phyloP scores from a whole-genome alignment of 352 stramenopile genomes.

The Phytopythium litorale region DNA sequence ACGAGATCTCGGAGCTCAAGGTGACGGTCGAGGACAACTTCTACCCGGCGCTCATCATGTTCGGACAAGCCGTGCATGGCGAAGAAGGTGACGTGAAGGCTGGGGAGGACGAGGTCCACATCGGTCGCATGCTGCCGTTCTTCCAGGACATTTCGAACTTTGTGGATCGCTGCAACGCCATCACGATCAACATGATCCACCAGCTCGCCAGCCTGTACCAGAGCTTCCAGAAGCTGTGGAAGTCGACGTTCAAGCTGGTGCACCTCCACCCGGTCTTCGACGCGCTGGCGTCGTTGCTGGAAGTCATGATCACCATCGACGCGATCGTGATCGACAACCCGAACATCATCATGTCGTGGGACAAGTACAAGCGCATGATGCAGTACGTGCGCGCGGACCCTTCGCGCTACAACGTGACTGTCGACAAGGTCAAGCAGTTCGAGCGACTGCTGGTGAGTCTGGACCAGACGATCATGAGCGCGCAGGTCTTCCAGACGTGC shows the following conservation, averaged over 20 bases:
- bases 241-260: slow-evolving; percentile 86
- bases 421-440: slow-evolving; percentile 83
- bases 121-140: slow-evolving; percentile 86
- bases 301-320: slow-evolving; percentile 89
- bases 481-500: slow-evolving; percentile 82
- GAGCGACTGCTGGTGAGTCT: slow-evolving; percentile 83
- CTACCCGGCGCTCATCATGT: slow-evolving; percentile 87
- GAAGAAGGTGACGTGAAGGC: slow-evolving; percentile 67
- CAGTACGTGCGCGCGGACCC: slow-evolving; percentile 85
- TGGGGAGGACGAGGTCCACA: slow-evolving; percentile 78
- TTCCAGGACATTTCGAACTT: slow-evolving; percentile 91
- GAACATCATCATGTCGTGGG: slow-evolving; percentile 81
- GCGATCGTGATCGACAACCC: slow-evolving; percentile 88
- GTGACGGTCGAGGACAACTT: slow-evolving; percentile 89
- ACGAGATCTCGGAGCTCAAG: slow-evolving; percentile 89
- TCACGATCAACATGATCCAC: slow-evolving; percentile 90
- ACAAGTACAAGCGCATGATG: slow-evolving; percentile 92
- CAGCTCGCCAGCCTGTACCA: slow-evolving; percentile 86
- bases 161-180: slow-evolving; percentile 84
- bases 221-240: slow-evolving; percentile 86
- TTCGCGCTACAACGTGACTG: slow-evolving; percentile 75
- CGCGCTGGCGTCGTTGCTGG: slow-evolving; percentile 68
- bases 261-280: slow-evolving; percentile 82
- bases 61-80: slow-evolving; percentile 70
- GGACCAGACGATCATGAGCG: slow-evolving; percentile 88